These are phyloP conservation scores for Vitis hybrid DNA, from an alignment of 177 flowering plant genomes.

Conservation along the genomic window DNA sequence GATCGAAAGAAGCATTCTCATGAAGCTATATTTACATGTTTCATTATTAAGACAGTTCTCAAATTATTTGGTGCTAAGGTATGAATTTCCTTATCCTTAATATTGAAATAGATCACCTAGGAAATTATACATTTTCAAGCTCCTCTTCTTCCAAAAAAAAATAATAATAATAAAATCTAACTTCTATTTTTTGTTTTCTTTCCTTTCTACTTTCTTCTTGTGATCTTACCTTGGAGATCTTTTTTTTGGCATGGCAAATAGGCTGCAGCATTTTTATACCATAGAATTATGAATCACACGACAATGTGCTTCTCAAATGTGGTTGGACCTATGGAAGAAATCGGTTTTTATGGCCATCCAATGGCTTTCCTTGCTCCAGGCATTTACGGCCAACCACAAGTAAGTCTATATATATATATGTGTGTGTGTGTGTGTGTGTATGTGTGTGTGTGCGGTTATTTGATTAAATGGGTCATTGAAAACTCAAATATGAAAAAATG, in stretches of 20 bases:
- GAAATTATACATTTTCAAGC: too few relatives aligned
- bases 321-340: constrained; percentile 45
- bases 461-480: too few relatives aligned
- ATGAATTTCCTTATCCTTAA: not conserved
- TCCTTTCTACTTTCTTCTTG: too few relatives aligned
- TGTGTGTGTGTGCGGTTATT: too few relatives aligned
- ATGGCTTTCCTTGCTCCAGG: constrained; percentile 44
- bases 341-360: constrained; percentile 45
- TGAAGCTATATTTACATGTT: constrained; percentile 23
- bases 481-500: too few relatives aligned
- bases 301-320: constrained; percentile 45
- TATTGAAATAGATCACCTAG: too few relatives aligned
- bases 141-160: too few relatives aligned
- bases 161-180: too few relatives aligned
- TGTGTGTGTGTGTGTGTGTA: too few relatives aligned
- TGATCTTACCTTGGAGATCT: not conserved
- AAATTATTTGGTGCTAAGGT: constrained; percentile 38
- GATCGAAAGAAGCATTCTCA: constrained; percentile 42
- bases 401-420: constrained; percentile 3
- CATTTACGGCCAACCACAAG: constrained; percentile 48
- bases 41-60: constrained; percentile 2
- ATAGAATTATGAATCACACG: constrained; percentile 24
- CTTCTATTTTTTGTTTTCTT: too few relatives aligned
- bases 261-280: constrained; percentile 18
- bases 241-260: constrained; percentile 7